Base-by-base conservation (phyloP, 306 rosid species). In the Vicia sativa region DNA sequence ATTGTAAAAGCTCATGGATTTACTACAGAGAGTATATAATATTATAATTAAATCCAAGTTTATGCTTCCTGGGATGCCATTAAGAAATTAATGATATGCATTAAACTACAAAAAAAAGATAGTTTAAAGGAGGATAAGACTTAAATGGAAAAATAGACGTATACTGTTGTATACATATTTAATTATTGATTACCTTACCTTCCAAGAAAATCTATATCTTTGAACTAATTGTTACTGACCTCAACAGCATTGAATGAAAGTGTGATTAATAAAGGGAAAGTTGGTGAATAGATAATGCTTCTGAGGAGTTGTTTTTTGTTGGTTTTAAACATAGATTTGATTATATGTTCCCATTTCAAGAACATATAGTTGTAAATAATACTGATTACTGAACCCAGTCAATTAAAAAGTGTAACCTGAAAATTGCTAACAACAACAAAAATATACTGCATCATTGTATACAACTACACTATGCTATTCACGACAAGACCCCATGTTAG, bases 401-500 rank as follows among this genome's bases (percentile, higher is more conserved):
- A 61, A 49, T 62, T 68, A 35, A 52, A 16, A 15, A 15, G 54
- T 59, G 39, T 42, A 67, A 43, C 14, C n/a, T 41, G 67, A 77
- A 55, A 38, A 11, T 3, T 57, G 31, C 7, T 13, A 72, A 71
- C 34, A 46, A 44, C 43, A 6, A 9, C 15, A 66, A 59, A 71
- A n/a, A 39, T 28, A 34, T 41, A 69, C 71, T 4, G 59, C 23
- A 67, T 18, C 34, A 19, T 42, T 16, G 16, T 35, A 61, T 56
- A 53, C 50, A 3, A 5, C 50, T 21, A 41, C 31, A 57, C 26
- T 13, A 29, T 50, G 45, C 15, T n/a, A 62, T 43, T 25, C 5
- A 25, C 60, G 10, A 29, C 43, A 39, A 55, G 39, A 44, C 66
- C 70, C 45, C 76, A 14, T 50, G 62, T 68, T 58, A 68, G 65